These are phyloP conservation scores for Striga asiatica DNA, from an alignment of 257 asterid genomes.

Conservation along the genomic window DNA sequence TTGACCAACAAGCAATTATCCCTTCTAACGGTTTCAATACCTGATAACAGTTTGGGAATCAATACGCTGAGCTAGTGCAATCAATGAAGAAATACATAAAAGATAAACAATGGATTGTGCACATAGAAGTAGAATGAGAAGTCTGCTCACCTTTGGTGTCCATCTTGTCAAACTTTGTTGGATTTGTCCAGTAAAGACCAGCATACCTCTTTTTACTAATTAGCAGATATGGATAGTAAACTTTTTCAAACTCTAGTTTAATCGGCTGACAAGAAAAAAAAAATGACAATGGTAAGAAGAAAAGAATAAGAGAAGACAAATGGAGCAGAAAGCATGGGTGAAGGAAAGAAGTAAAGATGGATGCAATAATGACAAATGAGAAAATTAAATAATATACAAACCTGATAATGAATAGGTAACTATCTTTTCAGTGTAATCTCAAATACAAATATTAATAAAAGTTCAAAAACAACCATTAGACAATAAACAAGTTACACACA, in stretches of 20 bases:
- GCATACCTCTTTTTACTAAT: constrained; percentile 99
- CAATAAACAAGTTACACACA: no score
- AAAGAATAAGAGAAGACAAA: background rate
- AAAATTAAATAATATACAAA: background rate
- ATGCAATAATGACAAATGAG: background rate
- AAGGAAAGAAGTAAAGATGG: background rate
- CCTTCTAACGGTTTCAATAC: constrained; percentile 95
- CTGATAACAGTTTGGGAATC: constrained; percentile 22
- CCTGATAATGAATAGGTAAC: background rate
- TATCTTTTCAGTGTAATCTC: constrained; percentile 9
- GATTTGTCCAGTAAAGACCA: constrained; percentile 97
- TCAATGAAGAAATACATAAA: constrained; percentile 1
- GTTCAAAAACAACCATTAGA: no score
- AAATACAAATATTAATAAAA: background rate
- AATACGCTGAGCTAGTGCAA: background rate
- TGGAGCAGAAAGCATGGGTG: background rate
- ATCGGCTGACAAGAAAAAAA: constrained; percentile 53
- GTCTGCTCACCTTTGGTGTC: constrained; percentile 77
- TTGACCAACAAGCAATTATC: constrained; percentile 95
- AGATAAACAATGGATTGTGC: constrained; percentile 12
- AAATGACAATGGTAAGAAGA: constrained; percentile 2
- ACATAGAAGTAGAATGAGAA: constrained; percentile 14
- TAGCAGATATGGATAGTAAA: constrained; percentile 79
- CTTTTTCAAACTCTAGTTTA: constrained; percentile 94
- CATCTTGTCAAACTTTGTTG: constrained; percentile 89